Base-by-base conservation (phyloP, 2,329 filamentous ascomycete species). In the Colletotrichum tamarilloi region DNA sequence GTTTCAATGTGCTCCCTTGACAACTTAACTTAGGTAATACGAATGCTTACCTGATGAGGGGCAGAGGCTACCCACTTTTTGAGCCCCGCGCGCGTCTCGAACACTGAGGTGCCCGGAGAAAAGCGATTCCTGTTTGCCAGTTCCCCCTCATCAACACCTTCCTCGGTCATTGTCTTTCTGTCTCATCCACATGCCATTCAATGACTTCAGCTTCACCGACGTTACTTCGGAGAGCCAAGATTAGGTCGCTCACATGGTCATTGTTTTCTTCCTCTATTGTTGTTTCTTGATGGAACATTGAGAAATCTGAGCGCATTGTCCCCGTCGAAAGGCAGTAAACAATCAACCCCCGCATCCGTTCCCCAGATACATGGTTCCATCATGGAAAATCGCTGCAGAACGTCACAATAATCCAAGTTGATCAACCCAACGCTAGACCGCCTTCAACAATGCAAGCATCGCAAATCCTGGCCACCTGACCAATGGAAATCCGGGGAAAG, bases 331-430 rank as follows among this genome's bases (percentile, higher is more conserved):
- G 16, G 16, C 55, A 56, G 42, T 42, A 24, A 26, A 59, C 60
- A 26, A 19, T 30, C 12, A 60, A 69, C 58, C 70, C 59, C 70
- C 66, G 59, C 66, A 70, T 62, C 59, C 58, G 66, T 64, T 73
- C 66, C 66, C 70, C 70, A 73, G 70, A 70, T 60, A 73, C 66
- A 24, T 30, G 60, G 66, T 49, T 64, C 59, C 65, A 72, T 68
- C 65, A 46, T 58, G 65, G 57, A 24, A 26, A 68, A 30, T 42
- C 49, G 26, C 68, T 56, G 68, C 68, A 67, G 46, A 32, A 55
- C 56, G 52, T 22, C 53, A 58, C 42, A 57, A 58, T 24, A 53
- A 53, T 56, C 22, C 57, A 52, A 52, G 30, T 26, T 42, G 46
- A 46, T 38, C 26, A 49, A 52, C 12, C 53, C n/a, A 26, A n/a